A percentile compares a stretch with the other conserved stretches of the same genome.
Evolutionary conservation across 106 monocot genomes (phyloP).

Genomic region (Dioscorea alata): DNA sequence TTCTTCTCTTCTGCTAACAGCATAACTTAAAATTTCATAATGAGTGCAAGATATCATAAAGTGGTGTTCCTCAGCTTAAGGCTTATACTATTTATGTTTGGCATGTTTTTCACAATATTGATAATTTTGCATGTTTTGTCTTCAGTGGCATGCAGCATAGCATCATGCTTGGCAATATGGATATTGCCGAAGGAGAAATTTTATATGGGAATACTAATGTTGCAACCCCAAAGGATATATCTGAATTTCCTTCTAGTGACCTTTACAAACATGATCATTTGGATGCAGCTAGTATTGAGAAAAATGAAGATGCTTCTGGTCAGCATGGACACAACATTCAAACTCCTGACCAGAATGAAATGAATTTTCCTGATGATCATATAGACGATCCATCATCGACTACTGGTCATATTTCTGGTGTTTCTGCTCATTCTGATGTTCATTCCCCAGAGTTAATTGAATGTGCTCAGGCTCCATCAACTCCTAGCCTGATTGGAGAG

Average conservation of each 20-base stretch:
- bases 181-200: constrained; percentile 38
- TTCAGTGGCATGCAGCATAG: constrained; percentile 36
- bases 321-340: constrained; percentile 44
- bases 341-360: constrained; percentile 74
- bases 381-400: constrained; percentile 28
- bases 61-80: too few species aligned
- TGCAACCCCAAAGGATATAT: constrained; percentile 34
- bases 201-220: constrained; percentile 16
- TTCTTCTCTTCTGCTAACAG: too few species aligned
- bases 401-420: constrained; percentile 12
- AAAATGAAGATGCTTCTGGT: constrained; percentile 22
- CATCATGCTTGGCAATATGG: constrained; percentile 36
- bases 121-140: constrained; percentile 2
- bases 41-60: too few species aligned
- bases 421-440: constrained; percentile 19
- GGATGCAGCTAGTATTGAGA: constrained; percentile 17
- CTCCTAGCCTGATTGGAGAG: constrained; percentile 78
- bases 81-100: too few species aligned
- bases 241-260: constrained; percentile 17
- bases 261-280: constrained; percentile 4
- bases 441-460: constrained; percentile 35
- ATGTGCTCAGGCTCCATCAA: constrained; percentile 60
- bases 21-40: too few species aligned
- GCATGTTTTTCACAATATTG: too few species aligned
- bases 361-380: constrained; percentile 34